Conservation (phyloP, 164 flowering plant genomes). For the Euptelea pleiosperma region DNA sequence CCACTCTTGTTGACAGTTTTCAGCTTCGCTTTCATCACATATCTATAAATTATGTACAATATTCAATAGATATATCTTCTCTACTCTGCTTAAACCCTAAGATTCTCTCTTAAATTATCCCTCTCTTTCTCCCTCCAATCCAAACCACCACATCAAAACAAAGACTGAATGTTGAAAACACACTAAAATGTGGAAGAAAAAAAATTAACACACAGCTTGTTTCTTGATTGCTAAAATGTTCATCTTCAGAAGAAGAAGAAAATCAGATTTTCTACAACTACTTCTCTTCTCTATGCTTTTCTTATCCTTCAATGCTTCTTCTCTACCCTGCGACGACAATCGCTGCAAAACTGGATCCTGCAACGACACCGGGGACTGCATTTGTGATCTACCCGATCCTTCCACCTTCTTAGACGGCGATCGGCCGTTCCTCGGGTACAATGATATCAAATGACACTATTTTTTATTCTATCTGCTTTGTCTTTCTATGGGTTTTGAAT, state of each 20-base stretch:
- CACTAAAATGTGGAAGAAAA: background rate
- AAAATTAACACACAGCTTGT: background rate
- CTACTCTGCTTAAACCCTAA: conserved; percentile 21
- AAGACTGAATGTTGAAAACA: background rate
- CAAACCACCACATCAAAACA: background rate
- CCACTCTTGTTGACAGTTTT: no score
- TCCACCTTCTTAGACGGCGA: conserved; percentile 33
- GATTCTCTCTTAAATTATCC: background rate
- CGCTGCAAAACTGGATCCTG: conserved; percentile 31
- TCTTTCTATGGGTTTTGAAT: background rate
- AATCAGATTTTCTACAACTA: background rate
- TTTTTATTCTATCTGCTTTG: background rate
- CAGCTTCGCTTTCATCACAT: no score
- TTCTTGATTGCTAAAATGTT: conserved; percentile 16
- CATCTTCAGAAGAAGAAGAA: background rate
- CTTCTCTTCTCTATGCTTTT: conserved; percentile 11
- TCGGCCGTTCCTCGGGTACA: conserved; percentile 32
- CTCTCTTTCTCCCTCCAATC: background rate
- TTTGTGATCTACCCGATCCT: conserved; percentile 32
- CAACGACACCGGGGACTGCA: conserved; percentile 26
- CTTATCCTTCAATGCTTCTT: conserved; percentile 9
- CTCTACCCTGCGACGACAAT: conserved; percentile 23
- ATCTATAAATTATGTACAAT: no score
- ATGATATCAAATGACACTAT: background rate
- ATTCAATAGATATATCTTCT: no score